These are phyloP conservation scores for Aspergillus neoniger DNA, from an alignment of 2,329 filamentous ascomycete species.

Conservation along the genomic window DNA sequence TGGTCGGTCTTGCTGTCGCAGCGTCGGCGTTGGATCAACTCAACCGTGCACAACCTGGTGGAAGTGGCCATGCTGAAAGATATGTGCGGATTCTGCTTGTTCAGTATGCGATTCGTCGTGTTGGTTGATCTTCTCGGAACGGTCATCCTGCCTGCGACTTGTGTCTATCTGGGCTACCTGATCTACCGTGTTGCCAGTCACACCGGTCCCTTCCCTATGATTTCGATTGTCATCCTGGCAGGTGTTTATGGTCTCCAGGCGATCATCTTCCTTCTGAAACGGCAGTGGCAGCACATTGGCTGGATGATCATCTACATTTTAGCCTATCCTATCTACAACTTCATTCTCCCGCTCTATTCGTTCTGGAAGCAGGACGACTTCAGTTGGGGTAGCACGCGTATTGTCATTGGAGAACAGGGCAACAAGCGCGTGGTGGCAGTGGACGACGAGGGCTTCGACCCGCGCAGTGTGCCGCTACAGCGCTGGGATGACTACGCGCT, in stretches of 20 bases:
- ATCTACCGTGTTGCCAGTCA: constrained; percentile 74
- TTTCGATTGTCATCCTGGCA: constrained; percentile 86
- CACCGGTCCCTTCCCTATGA: constrained; percentile 74
- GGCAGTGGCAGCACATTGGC: constrained; percentile 96
- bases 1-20: constrained; percentile 97
- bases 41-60: constrained; percentile 92
- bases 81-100: constrained; percentile 98
- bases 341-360: constrained; percentile 89
- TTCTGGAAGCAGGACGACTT: constrained; percentile 99
- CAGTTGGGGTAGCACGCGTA: constrained; percentile 96
- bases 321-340: constrained; percentile 93
- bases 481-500: constrained; percentile 96
- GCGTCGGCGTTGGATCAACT: constrained; percentile 98
- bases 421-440: constrained; percentile 86
- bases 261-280: constrained; percentile 92
- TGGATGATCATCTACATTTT: constrained; percentile 89
- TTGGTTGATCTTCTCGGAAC: constrained; percentile 93
- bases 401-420: constrained; percentile 93
- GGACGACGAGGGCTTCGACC: constrained; percentile 82
- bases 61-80: constrained; percentile 89
- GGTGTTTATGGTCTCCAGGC: constrained; percentile 95
- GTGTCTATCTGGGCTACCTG: constrained; percentile 81
- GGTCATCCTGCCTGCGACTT: constrained; percentile 86
- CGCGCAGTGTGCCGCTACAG: constrained; percentile 88
- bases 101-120: constrained; percentile 96